phyloP scores from a whole-genome alignment of 768 basidiomycete genomes.

The Naematelia encephala region DNA sequence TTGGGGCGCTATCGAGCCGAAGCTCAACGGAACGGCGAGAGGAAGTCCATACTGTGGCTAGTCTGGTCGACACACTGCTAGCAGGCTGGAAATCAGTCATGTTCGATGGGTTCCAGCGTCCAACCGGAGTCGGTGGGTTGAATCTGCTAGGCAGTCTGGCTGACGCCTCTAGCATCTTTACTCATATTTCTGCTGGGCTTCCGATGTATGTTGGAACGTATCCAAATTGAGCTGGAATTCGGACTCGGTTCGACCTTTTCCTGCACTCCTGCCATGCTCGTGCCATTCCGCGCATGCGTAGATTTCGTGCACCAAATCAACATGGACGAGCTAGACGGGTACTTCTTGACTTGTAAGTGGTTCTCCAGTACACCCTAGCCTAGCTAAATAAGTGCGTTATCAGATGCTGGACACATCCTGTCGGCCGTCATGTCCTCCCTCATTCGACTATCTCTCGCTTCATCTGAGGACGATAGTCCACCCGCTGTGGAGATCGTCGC shows the following conservation, averaged over 20 bases:
- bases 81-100: constrained; percentile 14
- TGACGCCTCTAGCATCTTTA: constrained; percentile 16
- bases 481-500: constrained; percentile 12
- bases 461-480: background rate
- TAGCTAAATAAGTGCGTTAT: background rate
- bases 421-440: constrained; percentile 21
- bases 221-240: constrained; percentile 26
- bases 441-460: constrained; percentile 19
- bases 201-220: constrained; percentile 25
- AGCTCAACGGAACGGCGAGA: constrained; percentile 12
- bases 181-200: constrained; percentile 20
- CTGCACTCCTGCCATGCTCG: constrained; percentile 4
- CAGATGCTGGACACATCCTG: constrained; percentile 24
- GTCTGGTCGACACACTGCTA: constrained; percentile 7
- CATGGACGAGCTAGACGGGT: constrained; percentile 21
- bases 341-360: constrained; percentile 22
- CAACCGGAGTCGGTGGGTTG: background rate
- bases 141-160: background rate
- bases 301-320: constrained; percentile 14
- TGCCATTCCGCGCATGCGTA: constrained; percentile 18
- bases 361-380: too few species aligned
- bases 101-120: background rate
- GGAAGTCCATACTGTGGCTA: constrained; percentile 12
- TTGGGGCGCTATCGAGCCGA: constrained; percentile 10
- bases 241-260: constrained; percentile 20